Evolutionary conservation across 768 basidiomycete species (phyloP), one percentile per base, ranked within the genome.

Genomic region (Steccherinum ochraceum): DNA sequence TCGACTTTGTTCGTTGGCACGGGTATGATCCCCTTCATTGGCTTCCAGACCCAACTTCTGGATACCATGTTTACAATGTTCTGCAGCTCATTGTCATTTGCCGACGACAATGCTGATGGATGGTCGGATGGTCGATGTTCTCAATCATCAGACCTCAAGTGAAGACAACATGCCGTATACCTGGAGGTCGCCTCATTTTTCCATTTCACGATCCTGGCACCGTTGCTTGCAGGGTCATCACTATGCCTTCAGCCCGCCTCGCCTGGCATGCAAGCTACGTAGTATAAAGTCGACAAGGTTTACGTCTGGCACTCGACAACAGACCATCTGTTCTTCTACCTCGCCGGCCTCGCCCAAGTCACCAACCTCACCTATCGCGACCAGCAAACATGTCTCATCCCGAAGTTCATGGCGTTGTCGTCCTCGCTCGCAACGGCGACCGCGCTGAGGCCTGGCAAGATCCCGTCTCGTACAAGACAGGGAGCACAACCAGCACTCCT

Each of bases 361-460:
- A 26, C 26, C 12, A 18, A 48, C 16, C 23, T 44, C 40, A 40
- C 40, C 4, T 21, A 18, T 26, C 49, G 41, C 39, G n/a, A n/a
- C n/a, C n/a, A n/a, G n/a, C n/a, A n/a, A 56, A 57, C 39, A 69
- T 69, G 68, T 67, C 67, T 48, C 66, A 67, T 53, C 62, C 70
- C 49, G 68, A 83, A 69, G 83, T 89, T 52, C 82, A 84, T 61
- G 88, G 88, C 70, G 85, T 83, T 62, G 76, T 90, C 59, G 73
- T 89, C 65, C 72, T 90, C 61, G 81, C 83, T 52, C 83, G 88
- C 64, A 89, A 89, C 64, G 88, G 88, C 52, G 87, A 88, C 68
- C 80, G 86, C 56, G 67, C 65, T 59, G 79, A 76, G 61, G 84
- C 75, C 66, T 78, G 77, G 70, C 88, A 90, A 67, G 77, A 89